Evolutionary conservation across 192 early-diverging fungal species (phyloP).

Genomic region (Coemansia sp.): DNA sequence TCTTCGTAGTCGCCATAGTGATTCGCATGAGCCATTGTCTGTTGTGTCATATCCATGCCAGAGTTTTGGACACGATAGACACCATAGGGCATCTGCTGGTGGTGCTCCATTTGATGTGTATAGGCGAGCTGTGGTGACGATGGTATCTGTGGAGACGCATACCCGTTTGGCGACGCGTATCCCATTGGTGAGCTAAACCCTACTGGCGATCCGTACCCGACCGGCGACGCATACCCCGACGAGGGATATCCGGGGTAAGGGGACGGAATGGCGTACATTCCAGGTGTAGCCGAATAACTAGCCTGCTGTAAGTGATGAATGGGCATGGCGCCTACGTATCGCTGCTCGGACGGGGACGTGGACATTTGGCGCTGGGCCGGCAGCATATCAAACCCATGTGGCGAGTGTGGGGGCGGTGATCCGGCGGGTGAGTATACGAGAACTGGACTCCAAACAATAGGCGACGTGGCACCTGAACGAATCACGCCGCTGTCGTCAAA

Average conservation of each 20-base stretch:
- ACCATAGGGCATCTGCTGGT: background rate
- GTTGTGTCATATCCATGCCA: background rate
- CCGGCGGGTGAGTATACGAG: constrained; percentile 41
- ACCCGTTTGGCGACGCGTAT: constrained; percentile 27
- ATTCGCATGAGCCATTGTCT: background rate
- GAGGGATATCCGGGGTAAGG: constrained; percentile 22
- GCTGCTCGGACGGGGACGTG: background rate
- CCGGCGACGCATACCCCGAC: constrained; percentile 19
- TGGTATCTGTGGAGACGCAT: constrained; percentile 17
- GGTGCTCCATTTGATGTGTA: constrained; percentile 3
- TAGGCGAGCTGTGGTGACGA: constrained; percentile 32
- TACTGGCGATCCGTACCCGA: constrained; percentile 14
- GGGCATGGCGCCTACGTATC: background rate
- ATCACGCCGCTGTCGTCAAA: constrained; percentile 21
- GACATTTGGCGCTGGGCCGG: background rate
- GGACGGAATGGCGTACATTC: constrained; percentile 17
- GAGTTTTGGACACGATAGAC: background rate
- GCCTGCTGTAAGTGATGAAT: background rate
- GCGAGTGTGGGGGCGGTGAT: constrained; percentile 21
- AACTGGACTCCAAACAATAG: constrained; percentile 50
- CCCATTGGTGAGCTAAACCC: constrained; percentile 24
- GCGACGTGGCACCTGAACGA: constrained; percentile 32
- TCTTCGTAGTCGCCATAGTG: background rate
- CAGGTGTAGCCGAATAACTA: background rate
- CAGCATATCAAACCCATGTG: constrained; percentile 8